Evolutionary conservation across 257 asterid species (phyloP).

Genomic region (Apocynum venetum): DNA sequence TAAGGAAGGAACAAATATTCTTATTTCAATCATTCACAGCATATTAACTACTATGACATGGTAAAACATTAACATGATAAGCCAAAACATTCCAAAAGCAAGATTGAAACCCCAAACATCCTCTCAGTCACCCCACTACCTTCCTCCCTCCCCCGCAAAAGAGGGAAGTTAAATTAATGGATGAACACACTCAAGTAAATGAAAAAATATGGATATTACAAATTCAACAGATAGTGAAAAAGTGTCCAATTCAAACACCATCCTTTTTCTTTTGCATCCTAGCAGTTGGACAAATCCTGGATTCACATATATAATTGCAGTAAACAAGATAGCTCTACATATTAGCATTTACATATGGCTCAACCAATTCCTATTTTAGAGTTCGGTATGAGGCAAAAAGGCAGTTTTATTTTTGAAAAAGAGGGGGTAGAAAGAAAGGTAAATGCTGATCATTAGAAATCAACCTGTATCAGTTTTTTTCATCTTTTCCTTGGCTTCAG

Average conservation of each 20-base stretch:
- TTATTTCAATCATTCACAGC: neutral
- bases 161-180: neutral
- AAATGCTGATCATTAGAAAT: neutral
- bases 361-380: neutral
- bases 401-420: no score
- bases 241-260: neutral
- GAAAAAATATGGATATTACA: neutral
- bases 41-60: neutral
- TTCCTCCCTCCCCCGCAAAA: neutral
- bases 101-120: neutral
- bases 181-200: neutral
- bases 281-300: neutral
- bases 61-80: neutral
- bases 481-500: constrained; percentile 41
- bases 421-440: neutral
- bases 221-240: neutral
- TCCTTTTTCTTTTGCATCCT: neutral
- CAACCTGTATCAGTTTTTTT: constrained; percentile 33
- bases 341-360: neutral
- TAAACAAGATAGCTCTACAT: neutral
- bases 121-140: neutral
- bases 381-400: neutral
- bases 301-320: neutral
- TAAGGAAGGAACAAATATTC: neutral
- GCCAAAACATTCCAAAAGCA: neutral